Conservation (phyloP, 2,329 filamentous ascomycete genomes). For the Xylariaceae sp. region DNA sequence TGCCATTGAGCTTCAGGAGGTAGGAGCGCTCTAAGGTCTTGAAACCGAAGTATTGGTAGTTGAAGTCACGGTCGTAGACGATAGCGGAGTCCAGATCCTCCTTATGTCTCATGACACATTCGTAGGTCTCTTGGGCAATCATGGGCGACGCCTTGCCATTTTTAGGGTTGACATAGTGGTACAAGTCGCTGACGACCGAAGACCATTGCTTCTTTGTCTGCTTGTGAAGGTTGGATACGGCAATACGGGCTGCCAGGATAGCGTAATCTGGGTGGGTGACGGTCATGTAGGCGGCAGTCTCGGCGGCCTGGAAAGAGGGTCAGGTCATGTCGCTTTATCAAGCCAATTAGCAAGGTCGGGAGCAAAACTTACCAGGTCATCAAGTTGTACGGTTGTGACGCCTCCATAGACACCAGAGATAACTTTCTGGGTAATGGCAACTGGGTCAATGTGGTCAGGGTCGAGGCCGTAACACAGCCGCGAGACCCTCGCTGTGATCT, state of each 20-base stretch:
- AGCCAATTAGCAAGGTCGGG: background rate
- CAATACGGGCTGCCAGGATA: slow-evolving; percentile 95
- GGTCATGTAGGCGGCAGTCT: slow-evolving; percentile 99
- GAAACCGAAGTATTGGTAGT: slow-evolving; percentile 99
- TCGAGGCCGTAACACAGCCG: slow-evolving; percentile 97
- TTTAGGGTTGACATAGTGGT: slow-evolving; percentile 94
- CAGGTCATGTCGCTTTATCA: slow-evolving; percentile 9
- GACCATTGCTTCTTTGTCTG: slow-evolving; percentile 99
- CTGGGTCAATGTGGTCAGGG: slow-evolving; percentile 89
- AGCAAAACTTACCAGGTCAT: slow-evolving; percentile 74
- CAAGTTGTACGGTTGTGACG: slow-evolving; percentile 92
- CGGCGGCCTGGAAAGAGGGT: slow-evolving; percentile 66
- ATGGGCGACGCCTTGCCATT: slow-evolving; percentile 81
- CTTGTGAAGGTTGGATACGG: slow-evolving; percentile 99
- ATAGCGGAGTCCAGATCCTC: slow-evolving; percentile 98
- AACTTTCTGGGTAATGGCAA: slow-evolving; percentile 98
- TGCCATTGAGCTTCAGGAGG: slow-evolving; percentile 88
- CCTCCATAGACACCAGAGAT: slow-evolving; percentile 99
- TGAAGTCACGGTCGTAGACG: slow-evolving; percentile 98
- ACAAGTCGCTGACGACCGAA: slow-evolving; percentile 87
- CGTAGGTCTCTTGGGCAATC: slow-evolving; percentile 89
- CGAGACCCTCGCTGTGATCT: slow-evolving; percentile 98
- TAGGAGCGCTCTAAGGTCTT: slow-evolving; percentile 99
- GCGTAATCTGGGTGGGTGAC: slow-evolving; percentile 99
- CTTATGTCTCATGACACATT: slow-evolving; percentile 91